Evolutionary conservation across 2,329 filamentous ascomycete genomes (phyloP).

Genomic region (Chaetomiaceae sp.): DNA sequence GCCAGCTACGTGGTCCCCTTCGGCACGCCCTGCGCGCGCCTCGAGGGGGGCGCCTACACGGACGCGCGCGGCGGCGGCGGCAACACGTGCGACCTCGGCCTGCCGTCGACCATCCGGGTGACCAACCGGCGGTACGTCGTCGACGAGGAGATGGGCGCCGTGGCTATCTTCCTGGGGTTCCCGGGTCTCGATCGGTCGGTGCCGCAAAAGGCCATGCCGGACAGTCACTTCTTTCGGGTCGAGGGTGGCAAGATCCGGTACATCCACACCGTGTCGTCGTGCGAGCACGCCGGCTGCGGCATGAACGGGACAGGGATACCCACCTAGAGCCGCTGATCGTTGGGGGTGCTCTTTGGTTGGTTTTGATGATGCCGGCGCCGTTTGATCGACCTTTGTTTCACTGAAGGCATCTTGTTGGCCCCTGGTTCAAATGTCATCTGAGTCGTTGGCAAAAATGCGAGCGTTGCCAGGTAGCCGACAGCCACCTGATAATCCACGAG

Average conservation of each 20-base stretch:
- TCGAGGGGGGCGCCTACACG: constrained; percentile 27
- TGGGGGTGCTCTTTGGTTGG: no score
- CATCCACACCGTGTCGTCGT: constrained; percentile 24
- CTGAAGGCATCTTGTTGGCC: no score
- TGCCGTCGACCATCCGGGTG: constrained; percentile 21
- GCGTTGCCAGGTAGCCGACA: no score
- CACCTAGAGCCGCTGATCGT: background rate
- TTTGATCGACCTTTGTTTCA: no score
- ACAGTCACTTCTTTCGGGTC: constrained; percentile 25
- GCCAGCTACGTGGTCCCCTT: constrained; percentile 19
- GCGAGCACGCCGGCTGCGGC: constrained; percentile 23
- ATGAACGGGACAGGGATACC: constrained; percentile 13
- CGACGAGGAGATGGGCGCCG: constrained; percentile 25
- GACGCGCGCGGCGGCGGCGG: constrained; percentile 5
- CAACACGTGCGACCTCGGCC: constrained; percentile 19
- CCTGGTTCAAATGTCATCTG: no score
- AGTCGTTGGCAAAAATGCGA: no score
- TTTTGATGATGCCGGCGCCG: no score
- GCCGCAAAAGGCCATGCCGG: constrained; percentile 18
- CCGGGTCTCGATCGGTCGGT: constrained; percentile 21
- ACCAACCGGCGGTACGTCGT: constrained; percentile 25
- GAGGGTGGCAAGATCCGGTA: constrained; percentile 24
- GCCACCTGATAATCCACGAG: no score
- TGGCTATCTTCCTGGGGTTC: constrained; percentile 24
- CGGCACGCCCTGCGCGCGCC: constrained; percentile 22